Evolutionary conservation across 2,329 filamentous ascomycete species (phyloP), one percentile per base, ranked within the genome.

Genomic region (Aspergillus sp.): DNA sequence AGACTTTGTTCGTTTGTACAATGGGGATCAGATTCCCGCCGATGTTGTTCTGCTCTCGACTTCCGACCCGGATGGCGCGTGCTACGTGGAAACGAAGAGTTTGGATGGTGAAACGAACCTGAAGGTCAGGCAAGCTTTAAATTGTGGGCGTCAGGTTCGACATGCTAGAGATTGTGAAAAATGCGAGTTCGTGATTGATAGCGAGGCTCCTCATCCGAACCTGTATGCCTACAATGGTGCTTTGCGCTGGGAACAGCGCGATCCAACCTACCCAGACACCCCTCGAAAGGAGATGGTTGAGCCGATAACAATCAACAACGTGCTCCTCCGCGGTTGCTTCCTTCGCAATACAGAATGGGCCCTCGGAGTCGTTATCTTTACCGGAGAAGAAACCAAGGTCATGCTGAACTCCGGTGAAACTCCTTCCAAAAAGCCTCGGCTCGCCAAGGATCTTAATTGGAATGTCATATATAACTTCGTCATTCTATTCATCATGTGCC

Each of bases 361-460:
- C 57, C 84, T 99, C 5, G 95, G 93, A 56, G 85, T 99, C 3
- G 94, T 98, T 53, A 82, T 96, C 17, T 99, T 96, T 78, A 98
- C 95, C 13, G 95, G 95, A 36, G 88, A 93, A 71, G 94, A 99
- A 75, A 96, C 94, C 36, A 99, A 98, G 80, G 98, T 97, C 75
- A 99, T 99, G 95, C 90, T 97, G 81, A 99, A 99, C 74, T 91
- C 95, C 27, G 95, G 95, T 62, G 89, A 94, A 63, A 99, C 95
- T 1, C 95, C 96, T 11, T 96, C 88, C 74, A 99, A 99, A 81
- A 90, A 94, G 64, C 87, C 95, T 39, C 88, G 91, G 67, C 93
- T 99, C 69, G 91, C 93, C 56, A 89, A 92, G 64, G 93, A 96
- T 74, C 85, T 99, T 68, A 99, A 99, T 80, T 96, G 92, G 85